These are phyloP conservation scores for Fusarium torulosum DNA, from an alignment of 2,329 filamentous ascomycete species.

Conservation along the genomic window DNA sequence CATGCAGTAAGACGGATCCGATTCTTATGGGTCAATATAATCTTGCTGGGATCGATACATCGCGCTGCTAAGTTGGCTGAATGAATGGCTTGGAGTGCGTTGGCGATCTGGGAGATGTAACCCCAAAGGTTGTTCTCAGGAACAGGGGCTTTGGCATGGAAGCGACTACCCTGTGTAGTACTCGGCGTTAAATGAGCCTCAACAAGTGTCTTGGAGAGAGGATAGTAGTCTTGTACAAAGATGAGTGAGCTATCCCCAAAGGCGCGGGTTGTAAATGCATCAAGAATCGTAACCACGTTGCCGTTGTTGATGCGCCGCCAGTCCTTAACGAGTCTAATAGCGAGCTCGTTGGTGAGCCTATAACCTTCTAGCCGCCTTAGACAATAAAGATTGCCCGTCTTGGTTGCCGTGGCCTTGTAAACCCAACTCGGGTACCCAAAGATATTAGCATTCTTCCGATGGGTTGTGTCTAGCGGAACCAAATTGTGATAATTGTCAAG, in stretches of 20 bases:
- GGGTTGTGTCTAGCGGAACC: slow-evolving; percentile 85
- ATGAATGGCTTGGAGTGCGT: slow-evolving; percentile 89
- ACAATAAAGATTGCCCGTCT: slow-evolving; percentile 90
- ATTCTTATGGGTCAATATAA: slow-evolving; percentile 90
- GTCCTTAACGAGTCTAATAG: slow-evolving; percentile 85
- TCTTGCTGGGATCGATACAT: slow-evolving; percentile 87
- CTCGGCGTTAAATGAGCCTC: slow-evolving; percentile 77
- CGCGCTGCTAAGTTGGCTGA: slow-evolving; percentile 83
- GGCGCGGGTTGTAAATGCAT: slow-evolving; percentile 91
- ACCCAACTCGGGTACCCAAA: slow-evolving; percentile 95
- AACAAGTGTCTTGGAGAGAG: slow-evolving; percentile 87
- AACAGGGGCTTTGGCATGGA: slow-evolving; percentile 62
- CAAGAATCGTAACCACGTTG: slow-evolving; percentile 86
- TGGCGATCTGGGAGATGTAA: slow-evolving; percentile 92
- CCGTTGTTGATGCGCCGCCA: slow-evolving; percentile 90
- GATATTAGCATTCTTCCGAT: slow-evolving; percentile 80
- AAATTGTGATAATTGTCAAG: slow-evolving; percentile 94
- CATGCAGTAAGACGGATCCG: slow-evolving; percentile 90
- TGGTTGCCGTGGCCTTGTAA: slow-evolving; percentile 91
- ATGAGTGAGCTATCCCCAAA: slow-evolving; percentile 97
- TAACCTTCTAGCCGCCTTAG: slow-evolving; percentile 90
- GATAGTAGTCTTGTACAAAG: slow-evolving; percentile 93
- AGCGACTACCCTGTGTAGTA: slow-evolving; percentile 59
- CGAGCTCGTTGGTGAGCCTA: slow-evolving; percentile 87
- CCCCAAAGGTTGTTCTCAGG: slow-evolving; percentile 86